Evolutionary conservation across 805 yeast species (phyloP).

Genomic region (Kodamaea sagamina): DNA sequence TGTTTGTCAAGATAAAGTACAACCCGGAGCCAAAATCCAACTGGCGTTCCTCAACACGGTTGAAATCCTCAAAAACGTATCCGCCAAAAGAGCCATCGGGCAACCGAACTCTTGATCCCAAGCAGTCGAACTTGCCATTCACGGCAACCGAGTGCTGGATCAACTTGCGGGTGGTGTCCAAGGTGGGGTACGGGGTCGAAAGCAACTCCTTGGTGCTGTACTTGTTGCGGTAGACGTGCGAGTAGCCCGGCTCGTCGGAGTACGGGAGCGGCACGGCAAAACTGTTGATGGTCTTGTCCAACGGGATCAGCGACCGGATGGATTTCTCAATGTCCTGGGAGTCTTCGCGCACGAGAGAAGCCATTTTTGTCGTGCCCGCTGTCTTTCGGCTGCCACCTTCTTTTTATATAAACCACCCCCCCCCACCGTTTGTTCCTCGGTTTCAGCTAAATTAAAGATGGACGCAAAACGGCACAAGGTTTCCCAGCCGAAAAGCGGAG

Average conservation of each 20-base stretch:
- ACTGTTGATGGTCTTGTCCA: slow-evolving; percentile 3
- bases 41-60: slow-evolving; percentile 33
- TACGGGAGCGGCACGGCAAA: slow-evolving; percentile 37
- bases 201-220: slow-evolving; percentile 28
- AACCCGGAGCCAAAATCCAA: slow-evolving; percentile 43
- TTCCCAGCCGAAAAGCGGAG: neutral
- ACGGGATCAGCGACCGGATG: slow-evolving; percentile 1
- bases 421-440: slow-evolving; percentile 6
- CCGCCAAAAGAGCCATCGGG: slow-evolving; percentile 32
- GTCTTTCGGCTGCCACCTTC: neutral
- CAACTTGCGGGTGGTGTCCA: slow-evolving; percentile 47
- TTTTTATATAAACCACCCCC: slow-evolving; percentile 3
- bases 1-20: slow-evolving; percentile 32
- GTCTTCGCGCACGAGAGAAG: slow-evolving; percentile 8
- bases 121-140: slow-evolving; percentile 41
- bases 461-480: neutral
- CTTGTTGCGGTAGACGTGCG: slow-evolving; percentile 51
- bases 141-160: slow-evolving; percentile 44
- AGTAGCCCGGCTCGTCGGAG: slow-evolving; percentile 45
- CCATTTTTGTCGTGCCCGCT: neutral
- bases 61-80: slow-evolving; percentile 32
- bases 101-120: slow-evolving; percentile 44
- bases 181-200: slow-evolving; percentile 42
- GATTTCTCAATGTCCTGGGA: neutral
- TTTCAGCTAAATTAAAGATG: neutral